Evolutionary conservation across 805 yeast genomes (phyloP), one percentile per base, ranked within the genome.

Genomic region (Phaffomyces thermotolerans): DNA sequence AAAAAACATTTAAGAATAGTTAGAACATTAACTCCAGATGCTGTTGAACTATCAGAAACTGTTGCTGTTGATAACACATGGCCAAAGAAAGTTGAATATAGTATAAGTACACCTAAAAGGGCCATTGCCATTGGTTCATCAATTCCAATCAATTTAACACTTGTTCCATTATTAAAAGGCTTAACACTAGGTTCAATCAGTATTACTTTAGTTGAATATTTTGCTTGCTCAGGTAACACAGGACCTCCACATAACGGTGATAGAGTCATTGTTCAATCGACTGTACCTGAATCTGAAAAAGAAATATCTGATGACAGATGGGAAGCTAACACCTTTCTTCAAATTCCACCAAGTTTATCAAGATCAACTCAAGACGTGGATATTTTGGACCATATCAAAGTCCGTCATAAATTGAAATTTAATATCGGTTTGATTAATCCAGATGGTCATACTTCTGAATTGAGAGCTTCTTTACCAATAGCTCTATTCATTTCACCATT

Each of bases 41-140:
- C 95, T 1, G 75, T 85, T 4, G 98, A 93, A 55, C 69, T 89
- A 22, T 75, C 95, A 0, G 97, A 91, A 62, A 87, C 98, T 0
- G 85, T 90, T 53, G 86, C 95, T 0, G 95, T 91, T 29, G 96
- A 89, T 58, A 91, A 91, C 60, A 81, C 90, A 1, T 91, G 98
- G 98, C 97, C 98, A 3, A 69, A 79, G 37, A 93, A 93, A 59
- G 87, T 91, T 29, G 97, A 91, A 57, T 91, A 91, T 61, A 76
- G 88, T 3, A 78, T 93, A 46, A 83, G 86, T 42, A 80, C 86
- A 6, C 97, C 98, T 0, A 72, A 87, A 23, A 82, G 86, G 56
- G 95, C 97, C 0, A 75, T 88, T 22, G 95, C 98, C 0, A 81
- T 93, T 36, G 99, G 99, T 2, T 80, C 95, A 0, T 66, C 77